Evolutionary conservation across 768 basidiomycete species (phyloP).

Genomic region (Lactifluus hygrophoroides): DNA sequence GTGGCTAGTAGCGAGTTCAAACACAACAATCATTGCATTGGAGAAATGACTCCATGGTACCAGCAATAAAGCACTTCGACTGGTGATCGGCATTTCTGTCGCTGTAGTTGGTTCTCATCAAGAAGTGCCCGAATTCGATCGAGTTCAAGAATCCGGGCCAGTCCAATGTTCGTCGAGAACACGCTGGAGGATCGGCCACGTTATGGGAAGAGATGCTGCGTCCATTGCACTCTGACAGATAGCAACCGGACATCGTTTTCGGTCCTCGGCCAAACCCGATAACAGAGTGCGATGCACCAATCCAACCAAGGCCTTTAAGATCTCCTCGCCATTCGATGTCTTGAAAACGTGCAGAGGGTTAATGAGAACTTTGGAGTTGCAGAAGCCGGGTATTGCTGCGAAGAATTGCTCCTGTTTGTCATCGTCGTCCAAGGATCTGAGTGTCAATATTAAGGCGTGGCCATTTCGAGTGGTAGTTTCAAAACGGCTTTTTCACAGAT

Average conservation of each 20-base stretch:
- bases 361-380: not conserved
- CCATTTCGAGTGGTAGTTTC: too few species aligned
- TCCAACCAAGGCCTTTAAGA: not conserved
- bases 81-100: too few species aligned
- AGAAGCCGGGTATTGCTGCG: not conserved
- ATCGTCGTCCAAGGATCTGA: not conserved
- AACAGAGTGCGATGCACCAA: not conserved
- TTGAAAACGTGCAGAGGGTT: too few species aligned
- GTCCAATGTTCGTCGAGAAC: not conserved
- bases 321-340: too few species aligned
- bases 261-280: not conserved
- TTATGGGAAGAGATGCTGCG: conserved; percentile 3
- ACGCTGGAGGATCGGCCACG: not conserved
- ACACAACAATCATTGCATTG: too few species aligned
- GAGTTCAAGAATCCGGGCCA: conserved; percentile 1
- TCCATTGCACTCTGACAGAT: not conserved
- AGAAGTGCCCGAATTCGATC: not conserved
- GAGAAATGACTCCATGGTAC: too few species aligned
- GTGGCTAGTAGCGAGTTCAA: too few species aligned
- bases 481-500: too few species aligned
- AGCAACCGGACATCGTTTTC: not conserved
- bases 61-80: too few species aligned
- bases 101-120: too few species aligned
- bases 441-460: too few species aligned
- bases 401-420: not conserved